Conservation (phyloP, 768 basidiomycete genomes). For the Exidia glandulosa region DNA sequence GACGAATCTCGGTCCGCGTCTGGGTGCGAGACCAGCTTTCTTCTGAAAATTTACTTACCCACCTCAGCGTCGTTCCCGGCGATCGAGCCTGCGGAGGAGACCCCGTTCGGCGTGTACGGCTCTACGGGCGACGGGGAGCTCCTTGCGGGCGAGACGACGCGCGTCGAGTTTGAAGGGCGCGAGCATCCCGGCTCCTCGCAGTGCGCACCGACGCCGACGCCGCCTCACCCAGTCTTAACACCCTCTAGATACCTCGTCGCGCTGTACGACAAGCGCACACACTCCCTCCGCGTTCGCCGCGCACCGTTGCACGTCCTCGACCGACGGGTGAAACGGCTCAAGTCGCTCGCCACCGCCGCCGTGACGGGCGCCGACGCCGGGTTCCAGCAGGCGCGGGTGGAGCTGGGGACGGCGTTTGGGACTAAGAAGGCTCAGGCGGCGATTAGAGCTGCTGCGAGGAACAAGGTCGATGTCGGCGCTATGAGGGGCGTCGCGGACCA, state of each 20-base stretch:
- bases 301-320: slow-evolving; percentile 58
- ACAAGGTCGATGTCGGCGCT: slow-evolving; percentile 77
- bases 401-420: slow-evolving; percentile 88
- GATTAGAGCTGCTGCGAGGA: slow-evolving; percentile 78
- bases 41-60: too few relatives aligned
- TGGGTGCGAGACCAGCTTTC: background rate
- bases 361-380: slow-evolving; percentile 36
- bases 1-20: background rate
- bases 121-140: slow-evolving; percentile 28
- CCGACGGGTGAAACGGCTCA: slow-evolving; percentile 76
- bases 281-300: slow-evolving; percentile 57
- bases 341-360: slow-evolving; percentile 43
- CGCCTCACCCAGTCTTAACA: background rate
- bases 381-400: slow-evolving; percentile 37
- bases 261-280: slow-evolving; percentile 66
- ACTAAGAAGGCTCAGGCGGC: slow-evolving; percentile 87
- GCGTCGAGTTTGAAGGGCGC: slow-evolving; percentile 70
- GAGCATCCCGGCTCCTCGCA: slow-evolving; percentile 38
- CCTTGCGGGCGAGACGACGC: slow-evolving; percentile 74
- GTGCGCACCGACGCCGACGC: slow-evolving; percentile 1
- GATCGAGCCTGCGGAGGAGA: slow-evolving; percentile 43
- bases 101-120: slow-evolving; percentile 51
- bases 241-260: slow-evolving; percentile 69
- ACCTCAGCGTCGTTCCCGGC: slow-evolving; percentile 52
- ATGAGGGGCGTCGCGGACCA: slow-evolving; percentile 78